These are phyloP conservation scores for Nakazawaea anatomiae DNA, from an alignment of 805 yeast species.

Conservation along the genomic window DNA sequence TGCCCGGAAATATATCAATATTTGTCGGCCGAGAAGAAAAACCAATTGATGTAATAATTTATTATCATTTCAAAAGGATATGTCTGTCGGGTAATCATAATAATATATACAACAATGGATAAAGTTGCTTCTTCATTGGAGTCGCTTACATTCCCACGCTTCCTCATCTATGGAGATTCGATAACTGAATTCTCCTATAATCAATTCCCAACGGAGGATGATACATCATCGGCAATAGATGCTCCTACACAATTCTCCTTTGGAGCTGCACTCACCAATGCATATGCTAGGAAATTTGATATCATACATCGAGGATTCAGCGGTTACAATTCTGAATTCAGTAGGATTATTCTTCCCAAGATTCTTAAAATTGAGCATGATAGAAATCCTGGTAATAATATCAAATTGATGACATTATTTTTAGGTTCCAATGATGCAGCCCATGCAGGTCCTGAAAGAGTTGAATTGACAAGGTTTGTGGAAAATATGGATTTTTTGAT, in stretches of 20 bases:
- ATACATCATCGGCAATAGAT: neutral
- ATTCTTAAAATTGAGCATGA: constrained; percentile 45
- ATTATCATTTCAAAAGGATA: too few relatives aligned
- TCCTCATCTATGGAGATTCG: constrained; percentile 31
- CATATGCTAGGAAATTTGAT: constrained; percentile 60
- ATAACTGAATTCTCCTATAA: constrained; percentile 26
- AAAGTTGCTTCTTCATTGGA: neutral
- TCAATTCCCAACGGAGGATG: constrained; percentile 13
- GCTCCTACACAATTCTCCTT: constrained; percentile 17
- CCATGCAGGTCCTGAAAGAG: constrained; percentile 36
- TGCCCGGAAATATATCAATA: too few relatives aligned
- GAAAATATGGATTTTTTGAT: constrained; percentile 43
- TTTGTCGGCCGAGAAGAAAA: too few relatives aligned
- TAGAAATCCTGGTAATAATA: constrained; percentile 20
- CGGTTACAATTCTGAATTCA: constrained; percentile 72
- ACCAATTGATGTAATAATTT: too few relatives aligned
- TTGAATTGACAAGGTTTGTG: constrained; percentile 37
- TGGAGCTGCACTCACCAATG: constrained; percentile 10
- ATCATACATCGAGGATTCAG: constrained; percentile 68
- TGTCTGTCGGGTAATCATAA: neutral
- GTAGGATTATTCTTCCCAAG: constrained; percentile 39
- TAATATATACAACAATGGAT: too few relatives aligned
- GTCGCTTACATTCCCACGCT: constrained; percentile 2
- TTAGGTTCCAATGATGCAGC: constrained; percentile 81
- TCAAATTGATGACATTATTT: constrained; percentile 48